Conservation (phyloP, 2,329 filamentous ascomycete species). For the Cyclaneusma minus region DNA sequence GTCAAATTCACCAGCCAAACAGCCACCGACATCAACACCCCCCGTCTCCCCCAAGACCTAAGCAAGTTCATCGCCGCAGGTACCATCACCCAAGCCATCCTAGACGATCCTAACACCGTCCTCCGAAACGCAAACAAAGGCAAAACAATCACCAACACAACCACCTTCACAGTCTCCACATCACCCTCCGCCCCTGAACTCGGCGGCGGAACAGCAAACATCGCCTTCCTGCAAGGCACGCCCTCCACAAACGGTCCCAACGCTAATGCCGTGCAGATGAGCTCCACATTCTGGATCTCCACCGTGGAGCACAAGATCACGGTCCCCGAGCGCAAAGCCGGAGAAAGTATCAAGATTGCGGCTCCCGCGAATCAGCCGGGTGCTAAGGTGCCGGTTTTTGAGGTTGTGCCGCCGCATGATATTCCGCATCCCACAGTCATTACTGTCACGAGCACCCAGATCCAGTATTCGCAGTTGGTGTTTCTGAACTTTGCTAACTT, state of each 20-base stretch:
- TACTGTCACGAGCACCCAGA: conserved; percentile 16
- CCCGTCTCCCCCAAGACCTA: conserved; percentile 18
- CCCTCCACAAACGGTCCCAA: conserved; percentile 10
- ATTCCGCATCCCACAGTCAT: conserved; percentile 8
- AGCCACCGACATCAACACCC: conserved; percentile 6
- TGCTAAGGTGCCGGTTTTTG: conserved; percentile 7
- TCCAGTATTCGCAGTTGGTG: conserved; percentile 23
- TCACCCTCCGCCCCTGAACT: conserved; percentile 5
- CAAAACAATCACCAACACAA: conserved; percentile 17
- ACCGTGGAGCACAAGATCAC: conserved; percentile 13
- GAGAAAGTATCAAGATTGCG: conserved; percentile 5
- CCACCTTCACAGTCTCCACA: conserved; percentile 18
- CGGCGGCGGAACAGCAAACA: conserved; percentile 19
- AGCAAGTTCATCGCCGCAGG: conserved; percentile 13
- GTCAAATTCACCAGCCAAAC: conserved; percentile 7
- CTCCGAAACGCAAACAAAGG: conserved; percentile 16
- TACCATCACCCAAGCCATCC: conserved; percentile 19
- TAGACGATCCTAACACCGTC: conserved; percentile 17
- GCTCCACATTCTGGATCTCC: conserved; percentile 18
- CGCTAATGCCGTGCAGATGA: conserved; percentile 13
- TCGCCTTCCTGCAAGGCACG: conserved; percentile 16
- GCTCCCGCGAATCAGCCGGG: conserved; percentile 1
- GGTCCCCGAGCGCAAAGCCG: conserved; percentile 9
- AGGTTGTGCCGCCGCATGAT: conserved; percentile 8
- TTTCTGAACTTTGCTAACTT: conserved; percentile 14